Conservation (phyloP, 306 rosid species). For the Fragaria iinumae region DNA sequence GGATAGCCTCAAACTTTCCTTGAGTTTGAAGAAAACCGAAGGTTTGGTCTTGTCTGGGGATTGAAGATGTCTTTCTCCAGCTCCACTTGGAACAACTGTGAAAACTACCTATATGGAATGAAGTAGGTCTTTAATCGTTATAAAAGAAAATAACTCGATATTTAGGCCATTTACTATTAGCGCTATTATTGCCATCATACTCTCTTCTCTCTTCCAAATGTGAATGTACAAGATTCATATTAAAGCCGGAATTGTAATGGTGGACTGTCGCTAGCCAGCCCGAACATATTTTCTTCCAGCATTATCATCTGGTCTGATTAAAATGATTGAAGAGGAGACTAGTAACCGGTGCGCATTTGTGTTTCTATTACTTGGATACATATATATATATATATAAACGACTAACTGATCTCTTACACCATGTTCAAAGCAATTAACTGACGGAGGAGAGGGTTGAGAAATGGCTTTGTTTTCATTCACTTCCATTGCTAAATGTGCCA, state of each 20-base stretch:
- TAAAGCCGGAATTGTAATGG: slow-evolving; percentile 34
- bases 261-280: slow-evolving; percentile 56
- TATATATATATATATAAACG: slow-evolving; percentile 52
- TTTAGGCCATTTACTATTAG: neutral
- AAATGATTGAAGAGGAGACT: slow-evolving; percentile 61
- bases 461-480: slow-evolving; percentile 53
- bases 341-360: neutral
- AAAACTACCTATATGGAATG: slow-evolving; percentile 58
- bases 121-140: slow-evolving; percentile 49
- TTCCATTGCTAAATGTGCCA: slow-evolving; percentile 11
- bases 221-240: neutral
- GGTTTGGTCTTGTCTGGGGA: neutral
- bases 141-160: neutral
- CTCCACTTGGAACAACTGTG: slow-evolving; percentile 75
- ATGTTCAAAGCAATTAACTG: neutral
- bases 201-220: neutral
- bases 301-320: slow-evolving; percentile 27
- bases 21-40: slow-evolving; percentile 47
- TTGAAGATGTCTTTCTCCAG: slow-evolving; percentile 51
- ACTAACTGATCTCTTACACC: neutral
- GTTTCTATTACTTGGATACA: slow-evolving; percentile 5
- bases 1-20: slow-evolving; percentile 21
- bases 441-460: slow-evolving; percentile 1
- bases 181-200: neutral
- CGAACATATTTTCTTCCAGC: slow-evolving; percentile 32